Evolutionary conservation across 1,139 yeast genomes (phyloP), one percentile per base, ranked within the genome.

Genomic region (Debaryomyces fabryi): DNA sequence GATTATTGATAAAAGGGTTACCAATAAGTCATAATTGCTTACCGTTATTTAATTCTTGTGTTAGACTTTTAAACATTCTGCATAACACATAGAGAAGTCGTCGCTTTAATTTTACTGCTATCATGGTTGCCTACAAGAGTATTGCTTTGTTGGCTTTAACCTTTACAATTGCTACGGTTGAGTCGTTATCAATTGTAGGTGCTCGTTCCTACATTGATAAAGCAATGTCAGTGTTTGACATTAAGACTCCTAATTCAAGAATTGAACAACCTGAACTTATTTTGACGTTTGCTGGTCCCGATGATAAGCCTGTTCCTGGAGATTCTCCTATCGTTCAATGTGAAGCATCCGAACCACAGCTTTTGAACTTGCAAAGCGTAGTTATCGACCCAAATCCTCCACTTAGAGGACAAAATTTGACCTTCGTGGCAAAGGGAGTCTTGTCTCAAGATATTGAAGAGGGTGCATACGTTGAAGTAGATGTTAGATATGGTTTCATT

Each of bases 391-490:
- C 99, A 46, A 89, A 89, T 63, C 98, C 98, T 7, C 99, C 99
- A 2, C 74, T 64, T 42, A 83, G 90, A 58, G 98, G 97, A 18
- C 71, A 74, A 40, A 87, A 89, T 61, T 75, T 93, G 63, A 87
- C 96, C 13, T 82, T 95, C 53, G 65, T 77, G 24, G 99, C 97
- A 3, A 65, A 72, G 15, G 99, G 97, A 1, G 65, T 64, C 42
- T 69, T 92, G 51, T 58, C 74, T 36, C 65, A 78, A 48, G 76
- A 75, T 16, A 73, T 95, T 41, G 81, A 69, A 38, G 93, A 74
- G 3, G 99, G 99, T 34, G 89, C 98, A 0, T 93, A 91, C 62
- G 96, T 93, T 45, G 96, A 90, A 55, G 91, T 93, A 35, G 96
- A 90, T 55, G 98, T 95, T 32, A 81, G 89, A 57, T 87, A 91